Evolutionary conservation across 176 grass and related monocot species (phyloP), one percentile per base, ranked within the genome.

Genomic region (Luzula sylvatica): DNA sequence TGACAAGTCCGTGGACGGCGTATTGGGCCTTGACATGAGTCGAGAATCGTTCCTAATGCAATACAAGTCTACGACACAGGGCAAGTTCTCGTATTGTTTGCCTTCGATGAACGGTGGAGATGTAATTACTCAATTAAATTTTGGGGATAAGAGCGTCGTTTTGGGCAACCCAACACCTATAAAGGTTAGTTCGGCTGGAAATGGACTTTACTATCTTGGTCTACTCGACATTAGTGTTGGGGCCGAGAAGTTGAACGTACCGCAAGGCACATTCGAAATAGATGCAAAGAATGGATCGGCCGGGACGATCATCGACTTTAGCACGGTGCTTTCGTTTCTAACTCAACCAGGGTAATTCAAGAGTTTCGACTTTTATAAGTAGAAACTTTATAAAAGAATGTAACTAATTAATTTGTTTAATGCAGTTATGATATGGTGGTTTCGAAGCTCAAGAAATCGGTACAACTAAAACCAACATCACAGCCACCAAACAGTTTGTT

Each of bases 361-460:
- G 11, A 45, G 40, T 9, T 35, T 58, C 20, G 32, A 38, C 8
- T 9, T 14, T 20, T 38, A 20, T 40, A 12, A 11, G 35, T 58
- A 4, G 23, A 23, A 17, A n/a, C n/a, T n/a, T n/a, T n/a, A n/a
- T n/a, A n/a, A n/a, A n/a, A n/a, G n/a, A n/a, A n/a, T n/a, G n/a
- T n/a, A n/a, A n/a, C n/a, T n/a, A n/a, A n/a, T n/a, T n/a, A n/a
- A n/a, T n/a, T n/a, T n/a, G n/a, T n/a, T n/a, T n/a, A n/a, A n/a
- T n/a, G 2, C 7, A 39, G 56, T 39, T 45, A 42, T 13, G 32
- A 20, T 42, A n/a, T 40, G 50, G 8, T 50, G 23, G 29, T 66
- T 54, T 56, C 47, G 32, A 58, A 50, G 16, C 16, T 16, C 43
- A 74, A 20, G 4, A 19, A 61, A 5, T n/a, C 67, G 24, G 22